Conservation (phyloP, 768 basidiomycete genomes). For the Cystofilobasidium macerans region DNA sequence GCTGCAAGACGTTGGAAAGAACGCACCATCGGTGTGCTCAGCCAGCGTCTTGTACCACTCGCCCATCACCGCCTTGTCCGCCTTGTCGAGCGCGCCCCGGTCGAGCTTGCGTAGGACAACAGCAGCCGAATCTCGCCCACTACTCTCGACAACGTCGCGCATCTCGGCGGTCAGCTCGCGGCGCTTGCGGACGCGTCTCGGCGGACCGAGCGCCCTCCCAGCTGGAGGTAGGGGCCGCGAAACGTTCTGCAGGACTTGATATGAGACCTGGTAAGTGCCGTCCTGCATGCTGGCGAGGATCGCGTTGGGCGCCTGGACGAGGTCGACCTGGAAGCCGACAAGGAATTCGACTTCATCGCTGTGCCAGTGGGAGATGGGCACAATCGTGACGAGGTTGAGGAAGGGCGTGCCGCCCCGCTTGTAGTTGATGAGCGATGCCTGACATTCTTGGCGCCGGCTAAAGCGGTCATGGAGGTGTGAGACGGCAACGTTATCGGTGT, state of each 20-base stretch:
- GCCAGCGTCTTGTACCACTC: constrained; percentile 30
- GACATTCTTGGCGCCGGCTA: constrained; percentile 69
- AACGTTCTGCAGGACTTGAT: constrained; percentile 30
- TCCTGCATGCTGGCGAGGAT: constrained; percentile 68
- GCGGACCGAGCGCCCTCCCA: constrained; percentile 3
- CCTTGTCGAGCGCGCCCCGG: not conserved
- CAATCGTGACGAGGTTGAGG: constrained; percentile 79
- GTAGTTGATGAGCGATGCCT: constrained; percentile 78
- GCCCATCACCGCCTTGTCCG: constrained; percentile 10
- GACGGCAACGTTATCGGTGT: constrained; percentile 56
- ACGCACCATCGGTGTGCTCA: constrained; percentile 41
- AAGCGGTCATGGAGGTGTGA: constrained; percentile 55
- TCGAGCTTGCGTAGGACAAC: not conserved
- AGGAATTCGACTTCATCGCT: constrained; percentile 67
- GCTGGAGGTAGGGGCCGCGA: constrained; percentile 16
- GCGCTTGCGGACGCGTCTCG: not conserved
- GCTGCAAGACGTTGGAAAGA: too few species aligned
- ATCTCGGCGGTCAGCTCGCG: constrained; percentile 6
- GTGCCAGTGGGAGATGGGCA: constrained; percentile 69
- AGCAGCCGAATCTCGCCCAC: not conserved
- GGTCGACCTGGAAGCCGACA: constrained; percentile 92
- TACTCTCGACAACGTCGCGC: constrained; percentile 8
- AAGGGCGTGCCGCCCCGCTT: constrained; percentile 72
- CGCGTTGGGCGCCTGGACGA: constrained; percentile 71
- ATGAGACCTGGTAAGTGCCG: constrained; percentile 64